These are phyloP conservation scores for Pichia heedii DNA, from an alignment of 805 yeast genomes.

Conservation along the genomic window DNA sequence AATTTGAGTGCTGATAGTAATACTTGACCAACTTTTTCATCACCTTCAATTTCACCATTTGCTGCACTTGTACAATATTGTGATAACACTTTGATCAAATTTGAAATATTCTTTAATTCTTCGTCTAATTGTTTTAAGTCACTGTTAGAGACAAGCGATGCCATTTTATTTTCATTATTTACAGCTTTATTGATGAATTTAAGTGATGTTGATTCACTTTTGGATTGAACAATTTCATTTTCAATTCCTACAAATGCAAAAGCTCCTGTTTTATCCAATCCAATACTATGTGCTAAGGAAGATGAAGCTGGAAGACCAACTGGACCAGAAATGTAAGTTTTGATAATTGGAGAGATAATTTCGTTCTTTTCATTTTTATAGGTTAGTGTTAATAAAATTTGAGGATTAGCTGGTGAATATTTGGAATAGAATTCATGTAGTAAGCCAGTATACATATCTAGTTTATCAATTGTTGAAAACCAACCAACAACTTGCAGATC, in stretches of 20 bases:
- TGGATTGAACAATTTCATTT: slow-evolving; percentile 47
- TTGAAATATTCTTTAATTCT: slow-evolving; percentile 38
- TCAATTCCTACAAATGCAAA: slow-evolving; percentile 74
- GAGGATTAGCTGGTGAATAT: slow-evolving; percentile 74
- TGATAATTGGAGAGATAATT: slow-evolving; percentile 44
- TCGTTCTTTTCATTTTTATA: slow-evolving; percentile 41
- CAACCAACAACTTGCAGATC: slow-evolving; percentile 76
- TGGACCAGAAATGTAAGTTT: slow-evolving; percentile 70
- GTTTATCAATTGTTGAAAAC: slow-evolving; percentile 54
- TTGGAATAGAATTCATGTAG: slow-evolving; percentile 74
- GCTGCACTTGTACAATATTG: slow-evolving; percentile 37
- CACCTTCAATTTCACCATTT: slow-evolving; percentile 36
- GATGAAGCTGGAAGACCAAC: slow-evolving; percentile 46
- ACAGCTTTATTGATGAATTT: slow-evolving; percentile 36
- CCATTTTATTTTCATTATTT: slow-evolving; percentile 24
- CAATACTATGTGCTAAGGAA: slow-evolving; percentile 28
- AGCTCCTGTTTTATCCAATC: slow-evolving; percentile 33
- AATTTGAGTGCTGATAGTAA: slow-evolving; percentile 49
- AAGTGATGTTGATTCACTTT: slow-evolving; percentile 52
- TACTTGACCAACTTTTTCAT: slow-evolving; percentile 56
- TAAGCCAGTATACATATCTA: slow-evolving; percentile 65
- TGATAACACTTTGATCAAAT: slow-evolving; percentile 41
- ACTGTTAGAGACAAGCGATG: slow-evolving; percentile 28
- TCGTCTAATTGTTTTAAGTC: slow-evolving; percentile 38
- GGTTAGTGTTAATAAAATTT: slow-evolving; percentile 69